These are phyloP conservation scores for Lolium multiflorum DNA, from an alignment of 176 grass and related monocot species.

Conservation along the genomic window DNA sequence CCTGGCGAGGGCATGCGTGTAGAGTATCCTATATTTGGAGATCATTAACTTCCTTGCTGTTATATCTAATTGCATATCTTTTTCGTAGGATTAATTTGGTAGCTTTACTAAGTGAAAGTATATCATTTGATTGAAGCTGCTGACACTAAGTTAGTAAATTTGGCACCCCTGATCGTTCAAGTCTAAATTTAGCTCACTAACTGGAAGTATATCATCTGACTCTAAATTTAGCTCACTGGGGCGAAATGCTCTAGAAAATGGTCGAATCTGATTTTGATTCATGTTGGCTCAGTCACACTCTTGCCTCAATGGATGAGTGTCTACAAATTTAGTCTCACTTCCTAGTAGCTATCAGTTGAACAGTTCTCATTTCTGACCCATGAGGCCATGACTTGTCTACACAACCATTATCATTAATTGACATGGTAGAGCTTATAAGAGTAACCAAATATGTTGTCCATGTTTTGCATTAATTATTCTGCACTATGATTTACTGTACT, in stretches of 20 bases:
- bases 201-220: too few relatives aligned
- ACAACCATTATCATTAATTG: background rate
- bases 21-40: conserved; percentile 80
- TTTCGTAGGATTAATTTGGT: background rate
- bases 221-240: background rate
- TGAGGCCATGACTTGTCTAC: background rate
- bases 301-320: background rate
- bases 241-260: background rate
- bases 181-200: background rate
- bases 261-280: background rate
- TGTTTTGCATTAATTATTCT: background rate
- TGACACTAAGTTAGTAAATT: background rate
- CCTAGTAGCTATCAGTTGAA: background rate
- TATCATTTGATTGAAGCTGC: background rate
- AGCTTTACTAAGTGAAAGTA: background rate
- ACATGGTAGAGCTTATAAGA: conserved; percentile 1
- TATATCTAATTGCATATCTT: conserved; percentile 28
- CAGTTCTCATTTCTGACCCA: background rate
- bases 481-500: background rate
- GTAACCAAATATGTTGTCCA: background rate
- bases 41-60: conserved; percentile 38
- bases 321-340: background rate
- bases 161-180: background rate
- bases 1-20: conserved; percentile 76
- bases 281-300: background rate